These are phyloP conservation scores for Citrus reticulata DNA, from an alignment of 345 rosid species.

Conservation along the genomic window DNA sequence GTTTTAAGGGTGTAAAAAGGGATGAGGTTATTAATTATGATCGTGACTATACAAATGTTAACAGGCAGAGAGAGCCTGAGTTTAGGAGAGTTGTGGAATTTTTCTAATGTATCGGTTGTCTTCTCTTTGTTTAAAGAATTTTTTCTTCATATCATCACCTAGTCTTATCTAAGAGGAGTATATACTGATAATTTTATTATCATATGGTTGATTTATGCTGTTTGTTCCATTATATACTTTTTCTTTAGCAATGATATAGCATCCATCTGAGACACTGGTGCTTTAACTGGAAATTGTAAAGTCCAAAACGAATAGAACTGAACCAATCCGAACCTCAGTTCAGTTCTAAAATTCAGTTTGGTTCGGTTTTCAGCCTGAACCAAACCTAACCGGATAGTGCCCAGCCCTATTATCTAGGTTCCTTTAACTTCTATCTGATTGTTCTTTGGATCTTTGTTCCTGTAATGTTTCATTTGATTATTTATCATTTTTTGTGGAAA, in stretches of 20 bases:
- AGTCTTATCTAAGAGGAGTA: neutral
- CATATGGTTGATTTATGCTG: too few species aligned
- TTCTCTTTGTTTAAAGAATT: conserved; percentile 7
- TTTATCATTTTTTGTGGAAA: neutral
- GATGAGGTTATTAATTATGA: conserved; percentile 8
- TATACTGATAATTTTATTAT: neutral
- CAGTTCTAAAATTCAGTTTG: too few species aligned
- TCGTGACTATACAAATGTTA: conserved; percentile 37
- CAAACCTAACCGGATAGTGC: too few species aligned
- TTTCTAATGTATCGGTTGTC: conserved; percentile 23
- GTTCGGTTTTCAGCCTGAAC: too few species aligned
- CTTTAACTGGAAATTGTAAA: too few species aligned
- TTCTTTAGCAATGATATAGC: too few species aligned
- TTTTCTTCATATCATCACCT: neutral
- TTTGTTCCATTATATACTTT: too few species aligned
- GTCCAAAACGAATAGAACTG: too few species aligned
- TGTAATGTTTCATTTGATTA: neutral
- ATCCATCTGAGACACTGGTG: too few species aligned
- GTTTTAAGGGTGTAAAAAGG: conserved; percentile 34
- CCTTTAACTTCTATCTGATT: neutral
- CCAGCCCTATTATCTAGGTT: neutral
- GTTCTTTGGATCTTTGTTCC: neutral
- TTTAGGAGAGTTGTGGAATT: conserved; percentile 25
- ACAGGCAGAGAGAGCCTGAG: conserved; percentile 20
- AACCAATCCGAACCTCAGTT: too few species aligned